A percentile compares a stretch with the other conserved stretches of the same genome.
These are phyloP conservation scores for Alternaria viburni DNA, from an alignment of 2,329 filamentous ascomycete genomes.

Conservation along the genomic window DNA sequence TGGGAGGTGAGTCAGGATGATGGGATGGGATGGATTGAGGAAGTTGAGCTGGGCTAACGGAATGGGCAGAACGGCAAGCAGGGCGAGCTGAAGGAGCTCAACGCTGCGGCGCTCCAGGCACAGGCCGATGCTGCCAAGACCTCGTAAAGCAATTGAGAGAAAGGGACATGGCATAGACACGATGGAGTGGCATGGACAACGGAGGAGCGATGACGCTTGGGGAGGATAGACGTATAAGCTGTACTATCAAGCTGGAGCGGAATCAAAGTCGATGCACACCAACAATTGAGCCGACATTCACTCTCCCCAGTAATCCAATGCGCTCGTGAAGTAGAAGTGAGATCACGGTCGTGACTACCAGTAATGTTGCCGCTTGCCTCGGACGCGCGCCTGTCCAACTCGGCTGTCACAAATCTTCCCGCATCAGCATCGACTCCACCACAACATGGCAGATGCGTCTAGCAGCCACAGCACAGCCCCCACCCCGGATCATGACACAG, in stretches of 20 bases:
- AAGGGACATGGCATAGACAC: conserved; percentile 1
- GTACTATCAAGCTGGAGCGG: conserved; percentile 42
- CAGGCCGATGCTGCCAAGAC: conserved; percentile 55
- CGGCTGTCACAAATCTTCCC: conserved; percentile 35
- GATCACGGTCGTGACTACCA: conserved; percentile 6
- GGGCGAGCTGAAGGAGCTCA: conserved; percentile 79
- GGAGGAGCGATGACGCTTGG: conserved; percentile 13
- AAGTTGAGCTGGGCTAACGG: conserved; percentile 31
- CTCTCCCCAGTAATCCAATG: neutral
- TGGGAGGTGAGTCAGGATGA: conserved; percentile 80
- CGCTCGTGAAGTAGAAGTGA: conserved; percentile 12
- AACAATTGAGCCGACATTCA: conserved; percentile 22
- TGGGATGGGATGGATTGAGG: neutral
- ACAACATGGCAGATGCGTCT: conserved; percentile 41
- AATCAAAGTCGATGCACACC: conserved; percentile 37
- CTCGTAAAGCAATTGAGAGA: conserved; percentile 32
- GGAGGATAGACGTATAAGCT: conserved; percentile 45
- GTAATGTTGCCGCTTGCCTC: neutral
- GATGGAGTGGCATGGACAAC: conserved; percentile 8
- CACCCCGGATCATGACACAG: conserved; percentile 14
- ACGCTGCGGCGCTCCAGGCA: conserved; percentile 57
- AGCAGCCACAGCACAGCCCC: conserved; percentile 32
- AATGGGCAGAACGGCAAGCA: conserved; percentile 86
- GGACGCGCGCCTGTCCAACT: conserved; percentile 16
- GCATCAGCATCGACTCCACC: conserved; percentile 41